These are phyloP conservation scores for Aureoboletus auriporus DNA, from an alignment of 768 basidiomycete species.

Conservation along the genomic window DNA sequence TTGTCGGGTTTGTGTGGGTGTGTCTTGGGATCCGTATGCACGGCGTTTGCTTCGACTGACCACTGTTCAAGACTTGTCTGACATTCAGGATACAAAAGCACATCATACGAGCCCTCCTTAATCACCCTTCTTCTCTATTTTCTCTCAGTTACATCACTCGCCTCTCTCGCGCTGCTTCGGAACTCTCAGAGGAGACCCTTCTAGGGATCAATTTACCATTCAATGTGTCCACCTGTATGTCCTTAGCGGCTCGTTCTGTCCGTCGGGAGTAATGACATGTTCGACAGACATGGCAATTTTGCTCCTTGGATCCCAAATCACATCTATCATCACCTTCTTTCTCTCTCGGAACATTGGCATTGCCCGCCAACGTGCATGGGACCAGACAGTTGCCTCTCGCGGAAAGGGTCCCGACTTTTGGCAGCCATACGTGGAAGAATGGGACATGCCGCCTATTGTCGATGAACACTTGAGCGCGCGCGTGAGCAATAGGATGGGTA, in stretches of 20 bases:
- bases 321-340: slow-evolving; percentile 76
- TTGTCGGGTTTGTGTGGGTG: slow-evolving; percentile 72
- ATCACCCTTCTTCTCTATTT: slow-evolving; percentile 24
- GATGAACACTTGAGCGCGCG: slow-evolving; percentile 25
- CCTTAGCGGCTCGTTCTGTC: neutral
- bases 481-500: slow-evolving; percentile 7
- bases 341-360: slow-evolving; percentile 79
- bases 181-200: slow-evolving; percentile 45
- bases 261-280: neutral
- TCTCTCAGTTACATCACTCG: slow-evolving; percentile 25
- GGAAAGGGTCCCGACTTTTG: slow-evolving; percentile 84
- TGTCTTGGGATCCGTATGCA: slow-evolving; percentile 12
- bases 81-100: slow-evolving; percentile 71
- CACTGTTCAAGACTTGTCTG: slow-evolving; percentile 45
- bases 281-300: slow-evolving; percentile 67
- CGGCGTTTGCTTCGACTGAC: neutral
- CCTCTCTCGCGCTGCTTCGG: slow-evolving; percentile 24
- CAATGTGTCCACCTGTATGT: slow-evolving; percentile 63
- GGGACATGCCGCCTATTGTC: slow-evolving; percentile 55
- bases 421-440: slow-evolving; percentile 80
- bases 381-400: slow-evolving; percentile 78
- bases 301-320: slow-evolving; percentile 70
- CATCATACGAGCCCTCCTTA: slow-evolving; percentile 45
- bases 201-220: slow-evolving; percentile 67
- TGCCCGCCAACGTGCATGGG: slow-evolving; percentile 73